Conservation (phyloP, 2,329 filamentous ascomycete genomes). For the Colletotrichum salicis region DNA sequence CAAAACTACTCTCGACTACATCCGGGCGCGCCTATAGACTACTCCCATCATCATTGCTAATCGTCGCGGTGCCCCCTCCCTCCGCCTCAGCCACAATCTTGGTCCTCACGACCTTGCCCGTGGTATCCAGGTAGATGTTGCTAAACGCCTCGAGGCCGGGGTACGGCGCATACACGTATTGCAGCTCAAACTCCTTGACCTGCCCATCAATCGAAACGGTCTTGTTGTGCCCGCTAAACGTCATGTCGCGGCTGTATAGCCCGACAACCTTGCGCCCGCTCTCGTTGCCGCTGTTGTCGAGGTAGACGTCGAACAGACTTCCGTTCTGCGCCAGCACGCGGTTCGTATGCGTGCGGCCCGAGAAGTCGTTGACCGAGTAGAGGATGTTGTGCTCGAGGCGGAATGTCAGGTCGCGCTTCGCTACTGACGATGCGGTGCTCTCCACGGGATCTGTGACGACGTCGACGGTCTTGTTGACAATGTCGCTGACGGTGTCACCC, state of each 20-base stretch:
- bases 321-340: slow-evolving; percentile 66
- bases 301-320: slow-evolving; percentile 61
- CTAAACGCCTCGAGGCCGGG: slow-evolving; percentile 56
- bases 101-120: slow-evolving; percentile 60
- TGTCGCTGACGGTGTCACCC: slow-evolving; percentile 58
- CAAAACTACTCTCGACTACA: background rate
- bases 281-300: slow-evolving; percentile 65
- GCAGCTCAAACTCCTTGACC: slow-evolving; percentile 58
- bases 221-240: slow-evolving; percentile 64
- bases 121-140: slow-evolving; percentile 59
- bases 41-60: slow-evolving; percentile 51
- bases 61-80: slow-evolving; percentile 63
- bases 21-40: background rate
- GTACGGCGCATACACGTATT: slow-evolving; percentile 65
- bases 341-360: slow-evolving; percentile 65
- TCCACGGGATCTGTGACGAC: slow-evolving; percentile 34
- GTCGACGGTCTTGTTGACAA: slow-evolving; percentile 51
- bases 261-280: slow-evolving; percentile 56
- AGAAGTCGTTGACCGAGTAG: slow-evolving; percentile 70
- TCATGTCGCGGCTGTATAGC: slow-evolving; percentile 62
- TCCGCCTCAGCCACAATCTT: slow-evolving; percentile 62
- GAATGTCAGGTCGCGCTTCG: slow-evolving; percentile 48
- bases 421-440: slow-evolving; percentile 24
- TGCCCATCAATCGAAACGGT: slow-evolving; percentile 55
- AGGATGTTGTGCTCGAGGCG: slow-evolving; percentile 67